Conservation (phyloP, 805 yeast species). For the Hanseniaspora meyeri region DNA sequence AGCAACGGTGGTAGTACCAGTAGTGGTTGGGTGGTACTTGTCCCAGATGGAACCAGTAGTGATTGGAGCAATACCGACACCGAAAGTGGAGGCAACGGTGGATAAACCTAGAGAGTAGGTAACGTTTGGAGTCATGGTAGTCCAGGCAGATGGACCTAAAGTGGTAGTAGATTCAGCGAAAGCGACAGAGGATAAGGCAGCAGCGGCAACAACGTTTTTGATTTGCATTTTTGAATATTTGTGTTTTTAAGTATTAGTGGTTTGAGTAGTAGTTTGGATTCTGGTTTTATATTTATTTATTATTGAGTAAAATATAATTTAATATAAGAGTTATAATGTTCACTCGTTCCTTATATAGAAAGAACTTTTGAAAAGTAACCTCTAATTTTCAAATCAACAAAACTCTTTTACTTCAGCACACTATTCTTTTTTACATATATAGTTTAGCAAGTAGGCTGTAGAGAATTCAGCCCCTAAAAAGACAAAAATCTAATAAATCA, state of each 20-base stretch:
- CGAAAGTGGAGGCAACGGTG: slow-evolving; percentile 30
- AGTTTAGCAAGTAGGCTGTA: background rate
- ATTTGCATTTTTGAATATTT: slow-evolving; percentile 29
- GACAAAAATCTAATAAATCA: background rate
- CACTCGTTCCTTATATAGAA: too few species aligned
- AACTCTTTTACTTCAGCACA: background rate
- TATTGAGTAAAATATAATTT: too few species aligned
- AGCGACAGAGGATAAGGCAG: slow-evolving; percentile 27
- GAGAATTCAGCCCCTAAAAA: background rate
- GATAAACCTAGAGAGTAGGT: slow-evolving; percentile 31
- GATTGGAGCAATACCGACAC: slow-evolving; percentile 33
- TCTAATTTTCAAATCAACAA: too few species aligned
- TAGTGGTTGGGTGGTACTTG: slow-evolving; percentile 20
- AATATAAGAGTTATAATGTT: too few species aligned
- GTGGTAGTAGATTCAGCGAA: slow-evolving; percentile 13
- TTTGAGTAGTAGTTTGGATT: background rate
- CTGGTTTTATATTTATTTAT: background rate
- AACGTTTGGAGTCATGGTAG: slow-evolving; percentile 33
- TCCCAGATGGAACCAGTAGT: slow-evolving; percentile 21
- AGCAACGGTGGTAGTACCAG: slow-evolving; percentile 19
- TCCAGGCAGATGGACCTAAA: slow-evolving; percentile 23
- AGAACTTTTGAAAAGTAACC: too few species aligned
- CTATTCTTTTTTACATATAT: too few species aligned
- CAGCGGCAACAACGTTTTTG: slow-evolving; percentile 27
- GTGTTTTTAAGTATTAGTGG: slow-evolving; percentile 15